A percentile compares a stretch with the other conserved stretches of the same genome.
These are phyloP conservation scores for Diaporthe destruens DNA, from an alignment of 2,329 filamentous ascomycete species.

Conservation along the genomic window DNA sequence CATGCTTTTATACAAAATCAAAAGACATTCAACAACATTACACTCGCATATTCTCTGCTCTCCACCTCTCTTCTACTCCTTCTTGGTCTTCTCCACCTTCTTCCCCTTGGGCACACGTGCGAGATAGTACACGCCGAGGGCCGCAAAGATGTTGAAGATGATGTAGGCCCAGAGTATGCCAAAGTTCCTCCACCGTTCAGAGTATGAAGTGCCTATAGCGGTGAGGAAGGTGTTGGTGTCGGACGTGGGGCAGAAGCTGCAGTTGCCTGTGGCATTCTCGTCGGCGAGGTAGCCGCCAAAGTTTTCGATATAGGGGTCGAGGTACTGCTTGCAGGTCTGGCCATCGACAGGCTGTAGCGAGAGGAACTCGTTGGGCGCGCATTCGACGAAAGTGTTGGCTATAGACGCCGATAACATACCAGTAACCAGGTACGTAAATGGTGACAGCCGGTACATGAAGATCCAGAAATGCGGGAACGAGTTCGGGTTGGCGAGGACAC, in stretches of 20 bases:
- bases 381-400: constrained; percentile 70
- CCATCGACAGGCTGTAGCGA: constrained; percentile 68
- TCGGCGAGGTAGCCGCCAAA: constrained; percentile 64
- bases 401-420: constrained; percentile 75
- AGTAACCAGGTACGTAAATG: constrained; percentile 79
- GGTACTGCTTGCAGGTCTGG: constrained; percentile 68
- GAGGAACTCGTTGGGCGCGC: constrained; percentile 74
- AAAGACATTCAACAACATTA: constrained; percentile 9
- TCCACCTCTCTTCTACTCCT: background rate
- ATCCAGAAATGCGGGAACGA: constrained; percentile 78
- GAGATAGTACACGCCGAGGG: constrained; percentile 62
- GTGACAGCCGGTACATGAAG: constrained; percentile 78
- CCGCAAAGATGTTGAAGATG: constrained; percentile 61
- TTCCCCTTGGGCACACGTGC: constrained; percentile 53
- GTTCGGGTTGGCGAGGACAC: constrained; percentile 70
- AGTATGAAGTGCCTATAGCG: constrained; percentile 56
- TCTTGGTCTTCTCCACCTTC: constrained; percentile 41
- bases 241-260: constrained; percentile 44
- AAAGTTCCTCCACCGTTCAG: constrained; percentile 65
- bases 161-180: constrained; percentile 65
- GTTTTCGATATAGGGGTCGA: constrained; percentile 59
- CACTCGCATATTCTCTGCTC: background rate
- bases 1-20: constrained; percentile 4
- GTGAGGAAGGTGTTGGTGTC: constrained; percentile 53
- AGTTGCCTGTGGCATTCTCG: constrained; percentile 49